These are phyloP conservation scores for Chytriomyces confervae DNA, from an alignment of 192 early-diverging fungal genomes.

Conservation along the genomic window DNA sequence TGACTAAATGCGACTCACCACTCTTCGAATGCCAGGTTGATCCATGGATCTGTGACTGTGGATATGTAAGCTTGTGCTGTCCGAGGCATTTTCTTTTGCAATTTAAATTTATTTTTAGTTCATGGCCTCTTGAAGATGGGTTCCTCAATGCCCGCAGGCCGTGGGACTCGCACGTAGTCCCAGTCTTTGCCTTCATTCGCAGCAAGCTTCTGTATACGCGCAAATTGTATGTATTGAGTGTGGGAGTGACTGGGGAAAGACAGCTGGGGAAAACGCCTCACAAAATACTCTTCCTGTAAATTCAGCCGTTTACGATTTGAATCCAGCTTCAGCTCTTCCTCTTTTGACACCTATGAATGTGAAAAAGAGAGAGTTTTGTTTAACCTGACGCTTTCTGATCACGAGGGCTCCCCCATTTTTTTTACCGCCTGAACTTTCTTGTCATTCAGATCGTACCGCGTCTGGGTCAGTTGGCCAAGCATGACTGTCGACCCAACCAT, in stretches of 20 bases:
- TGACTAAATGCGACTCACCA: constrained; percentile 47
- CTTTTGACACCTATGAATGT: constrained; percentile 34
- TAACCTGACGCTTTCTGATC: too few species aligned
- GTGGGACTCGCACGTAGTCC: constrained; percentile 48
- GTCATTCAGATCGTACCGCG: constrained; percentile 79
- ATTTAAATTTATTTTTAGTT: not conserved
- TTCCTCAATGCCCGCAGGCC: constrained; percentile 35
- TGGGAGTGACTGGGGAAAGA: not conserved
- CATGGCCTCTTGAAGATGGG: constrained; percentile 9
- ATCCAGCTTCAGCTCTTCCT: constrained; percentile 43
- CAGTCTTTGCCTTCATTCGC: constrained; percentile 39
- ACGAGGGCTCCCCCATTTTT: too few species aligned
- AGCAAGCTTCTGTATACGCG: constrained; percentile 37
- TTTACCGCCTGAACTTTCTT: constrained; percentile 53
- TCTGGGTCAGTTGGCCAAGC: constrained; percentile 74
- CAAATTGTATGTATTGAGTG: not conserved
- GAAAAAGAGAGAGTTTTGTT: not conserved
- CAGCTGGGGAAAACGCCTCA: constrained; percentile 10
- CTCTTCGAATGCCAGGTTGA: constrained; percentile 88
- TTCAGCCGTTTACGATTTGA: constrained; percentile 33
- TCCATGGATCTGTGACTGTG: constrained; percentile 71
- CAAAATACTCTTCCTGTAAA: constrained; percentile 51
- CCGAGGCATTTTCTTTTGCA: not conserved
- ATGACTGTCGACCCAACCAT: constrained; percentile 75
- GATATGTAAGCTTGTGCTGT: constrained; percentile 58